Conservation (phyloP, 495 filamentous ascomycete species). For the Aspergillus taichungensis region DNA sequence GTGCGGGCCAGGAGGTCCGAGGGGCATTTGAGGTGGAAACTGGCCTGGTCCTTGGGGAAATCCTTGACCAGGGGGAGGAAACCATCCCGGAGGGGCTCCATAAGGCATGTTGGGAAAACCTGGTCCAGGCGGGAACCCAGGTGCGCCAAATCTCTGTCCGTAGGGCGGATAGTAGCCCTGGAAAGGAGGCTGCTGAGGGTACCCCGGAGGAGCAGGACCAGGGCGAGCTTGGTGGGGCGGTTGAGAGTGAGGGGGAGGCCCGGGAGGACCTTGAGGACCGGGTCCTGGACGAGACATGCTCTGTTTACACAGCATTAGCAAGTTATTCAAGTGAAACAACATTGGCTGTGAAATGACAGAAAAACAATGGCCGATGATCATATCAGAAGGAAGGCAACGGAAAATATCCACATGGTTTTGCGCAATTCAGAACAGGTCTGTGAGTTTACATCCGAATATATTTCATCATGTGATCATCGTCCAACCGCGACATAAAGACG, state of each 20-base stretch:
- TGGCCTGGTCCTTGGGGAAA: constrained; percentile 61
- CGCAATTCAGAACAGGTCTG: constrained; percentile 66
- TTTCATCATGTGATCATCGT: constrained; percentile 52
- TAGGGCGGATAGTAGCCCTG: constrained; percentile 43
- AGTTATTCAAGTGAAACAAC: constrained; percentile 13
- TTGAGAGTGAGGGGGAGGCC: constrained; percentile 28
- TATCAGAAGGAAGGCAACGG: constrained; percentile 99
- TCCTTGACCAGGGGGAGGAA: constrained; percentile 67
- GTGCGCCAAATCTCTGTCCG: constrained; percentile 47
- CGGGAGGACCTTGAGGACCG: constrained; percentile 30
- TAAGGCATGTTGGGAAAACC: constrained; percentile 54
- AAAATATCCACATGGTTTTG: constrained; percentile 90
- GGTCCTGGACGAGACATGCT: constrained; percentile 33
- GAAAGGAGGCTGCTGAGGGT: constrained; percentile 44
- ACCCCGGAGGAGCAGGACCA: constrained; percentile 37
- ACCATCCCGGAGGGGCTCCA: constrained; percentile 68
- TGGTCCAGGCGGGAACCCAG: constrained; percentile 54
- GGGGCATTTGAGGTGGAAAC: constrained; percentile 42
- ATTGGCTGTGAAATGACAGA: background rate
- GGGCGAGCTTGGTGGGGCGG: constrained; percentile 35
- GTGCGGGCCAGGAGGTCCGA: constrained; percentile 42
- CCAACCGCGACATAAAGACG: constrained; percentile 5
- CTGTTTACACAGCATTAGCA: constrained; percentile 16
- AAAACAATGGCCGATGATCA: constrained; percentile 20
- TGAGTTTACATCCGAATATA: constrained; percentile 49